Conservation (phyloP, 192 early-diverging fungal genomes). For the Coemansia sp. region DNA sequence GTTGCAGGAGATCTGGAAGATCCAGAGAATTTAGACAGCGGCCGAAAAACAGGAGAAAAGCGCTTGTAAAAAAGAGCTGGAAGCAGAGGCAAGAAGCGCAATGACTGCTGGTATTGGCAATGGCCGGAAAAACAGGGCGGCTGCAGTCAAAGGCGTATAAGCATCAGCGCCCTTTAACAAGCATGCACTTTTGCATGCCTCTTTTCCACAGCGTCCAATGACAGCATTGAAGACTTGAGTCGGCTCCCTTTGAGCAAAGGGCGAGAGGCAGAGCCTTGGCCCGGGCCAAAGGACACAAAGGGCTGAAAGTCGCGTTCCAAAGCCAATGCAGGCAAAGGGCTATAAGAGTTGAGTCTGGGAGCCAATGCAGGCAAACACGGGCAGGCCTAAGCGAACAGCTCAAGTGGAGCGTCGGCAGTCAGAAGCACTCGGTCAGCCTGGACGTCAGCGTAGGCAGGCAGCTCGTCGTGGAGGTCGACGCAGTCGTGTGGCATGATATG, state of each 20-base stretch:
- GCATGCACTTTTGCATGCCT: background rate
- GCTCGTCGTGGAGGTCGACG: constrained; percentile 25
- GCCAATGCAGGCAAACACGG: too few species aligned
- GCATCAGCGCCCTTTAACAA: constrained; percentile 1
- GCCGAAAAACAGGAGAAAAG: background rate
- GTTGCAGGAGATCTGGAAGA: constrained; percentile 5
- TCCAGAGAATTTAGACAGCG: background rate
- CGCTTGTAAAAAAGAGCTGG: background rate
- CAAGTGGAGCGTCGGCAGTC: background rate
- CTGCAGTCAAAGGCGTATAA: background rate
- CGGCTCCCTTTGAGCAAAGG: background rate
- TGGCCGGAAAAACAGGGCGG: background rate
- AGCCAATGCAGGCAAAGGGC: too few species aligned
- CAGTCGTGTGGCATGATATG: constrained; percentile 50
- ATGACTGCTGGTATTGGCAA: background rate
- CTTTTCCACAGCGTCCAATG: background rate
- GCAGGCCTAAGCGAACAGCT: background rate
- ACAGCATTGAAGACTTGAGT: background rate
- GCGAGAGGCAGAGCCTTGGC: too few species aligned
- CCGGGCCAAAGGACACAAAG: too few species aligned
- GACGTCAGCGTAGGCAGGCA: constrained; percentile 44
- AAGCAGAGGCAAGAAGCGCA: constrained; percentile 7
- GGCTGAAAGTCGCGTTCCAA: too few species aligned
- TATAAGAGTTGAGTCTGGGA: too few species aligned
- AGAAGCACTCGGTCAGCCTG: constrained; percentile 47